Evolutionary conservation across 2,329 filamentous ascomycete genomes (phyloP), one percentile per base, ranked within the genome.

Genomic region (Fonsecaea monophora): DNA sequence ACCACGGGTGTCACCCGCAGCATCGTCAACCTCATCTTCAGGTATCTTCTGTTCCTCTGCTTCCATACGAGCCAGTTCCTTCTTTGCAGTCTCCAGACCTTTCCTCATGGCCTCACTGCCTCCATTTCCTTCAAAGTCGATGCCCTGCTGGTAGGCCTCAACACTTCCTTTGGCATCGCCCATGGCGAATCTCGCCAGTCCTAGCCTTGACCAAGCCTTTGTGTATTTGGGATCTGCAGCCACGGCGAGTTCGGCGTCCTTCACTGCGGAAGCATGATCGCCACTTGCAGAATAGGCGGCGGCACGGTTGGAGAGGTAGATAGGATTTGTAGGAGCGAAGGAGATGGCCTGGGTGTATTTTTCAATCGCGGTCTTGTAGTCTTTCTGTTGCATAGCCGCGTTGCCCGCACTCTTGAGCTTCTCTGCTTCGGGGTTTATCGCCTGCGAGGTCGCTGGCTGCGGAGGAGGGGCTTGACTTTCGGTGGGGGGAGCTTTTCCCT

Each of bases 41-140:
- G 83, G 82, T 45, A 80, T 79, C 57, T 81, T 81, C 69, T 81
- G 81, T 60, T 78, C 78, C 60, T 84, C 86, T 42, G 81, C 82
- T 58, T 87, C 88, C 75, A 94, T 87, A 79, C 97, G 93, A 70
- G 94, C 92, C 54, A 96, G 90, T 74, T 91, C 88, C 75, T 88
- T 89, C 85, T 91, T 95, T 61, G 94, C 94, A 15, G 95, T 98
- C 86, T 98, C 94, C 77, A 87, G 95, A 21, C 95, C 95, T 82
- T 94, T 96, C 85, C 93, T 94, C 95, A 98, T 98, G 68, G 94
- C 93, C 15, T 98, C 94, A 73, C 92, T 96, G 68, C 95, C 95
- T 62, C 95, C 95, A 76, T 89, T 95, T 60, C 95, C 94, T 80
- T 99, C 95, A 71, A 92, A 87, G 77, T 97, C 92, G 76, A 99